phyloP scores from a whole-genome alignment of 2,329 filamentous ascomycete species.

The Keithomyces neogunnii region DNA sequence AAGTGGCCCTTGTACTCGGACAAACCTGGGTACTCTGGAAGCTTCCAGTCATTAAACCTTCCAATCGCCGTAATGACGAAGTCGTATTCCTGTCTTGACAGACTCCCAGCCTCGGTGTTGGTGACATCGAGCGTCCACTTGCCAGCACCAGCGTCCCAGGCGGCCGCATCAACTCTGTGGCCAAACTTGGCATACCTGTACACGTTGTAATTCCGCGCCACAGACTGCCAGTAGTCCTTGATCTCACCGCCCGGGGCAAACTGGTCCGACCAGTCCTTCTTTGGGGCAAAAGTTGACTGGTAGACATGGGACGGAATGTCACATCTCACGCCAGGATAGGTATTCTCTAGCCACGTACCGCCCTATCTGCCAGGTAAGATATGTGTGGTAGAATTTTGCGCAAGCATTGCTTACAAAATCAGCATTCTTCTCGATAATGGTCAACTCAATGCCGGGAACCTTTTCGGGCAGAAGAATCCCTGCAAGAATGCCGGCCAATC shows the following conservation, averaged over 20 bases:
- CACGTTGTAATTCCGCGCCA: conserved; percentile 56
- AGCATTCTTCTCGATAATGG: neutral
- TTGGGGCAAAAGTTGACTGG: conserved; percentile 59
- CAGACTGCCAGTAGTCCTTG: conserved; percentile 52
- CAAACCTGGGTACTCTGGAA: conserved; percentile 53
- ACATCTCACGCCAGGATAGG: conserved; percentile 58
- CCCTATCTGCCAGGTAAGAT: conserved; percentile 21
- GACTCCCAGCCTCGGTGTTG: conserved; percentile 27
- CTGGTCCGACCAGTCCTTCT: conserved; percentile 59
- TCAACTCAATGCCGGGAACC: neutral
- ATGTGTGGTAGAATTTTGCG: too few relatives aligned
- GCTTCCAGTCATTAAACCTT: conserved; percentile 56
- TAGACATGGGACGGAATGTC: conserved; percentile 65
- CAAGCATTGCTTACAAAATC: too few relatives aligned
- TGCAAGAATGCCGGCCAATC: neutral
- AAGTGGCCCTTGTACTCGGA: conserved; percentile 45
- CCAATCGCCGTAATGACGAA: conserved; percentile 57
- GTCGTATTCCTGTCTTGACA: conserved; percentile 39
- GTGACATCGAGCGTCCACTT: conserved; percentile 47
- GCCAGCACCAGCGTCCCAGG: conserved; percentile 44
- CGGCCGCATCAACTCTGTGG: conserved; percentile 44
- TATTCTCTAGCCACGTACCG: conserved; percentile 46
- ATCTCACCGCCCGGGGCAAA: conserved; percentile 63
- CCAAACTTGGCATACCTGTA: conserved; percentile 48
- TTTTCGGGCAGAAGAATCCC: neutral